Evolutionary conservation across 2,329 filamentous ascomycete species (phyloP).

Genomic region (Trichoderma lentiforme): DNA sequence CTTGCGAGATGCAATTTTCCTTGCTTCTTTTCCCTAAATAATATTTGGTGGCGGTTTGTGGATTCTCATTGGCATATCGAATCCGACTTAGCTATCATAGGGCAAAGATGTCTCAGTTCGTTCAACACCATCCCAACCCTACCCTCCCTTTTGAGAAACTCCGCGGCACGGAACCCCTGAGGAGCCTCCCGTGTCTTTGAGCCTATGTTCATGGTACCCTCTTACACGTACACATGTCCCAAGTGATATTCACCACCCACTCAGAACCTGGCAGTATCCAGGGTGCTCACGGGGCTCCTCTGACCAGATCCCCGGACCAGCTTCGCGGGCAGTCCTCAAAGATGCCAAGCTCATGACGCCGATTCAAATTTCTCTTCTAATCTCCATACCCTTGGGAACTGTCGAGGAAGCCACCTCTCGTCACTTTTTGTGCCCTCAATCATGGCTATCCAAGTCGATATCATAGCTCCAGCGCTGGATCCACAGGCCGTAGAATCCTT

Average conservation of each 20-base stretch:
- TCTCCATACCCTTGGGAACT: background rate
- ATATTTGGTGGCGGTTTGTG: background rate
- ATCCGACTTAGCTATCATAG: background rate
- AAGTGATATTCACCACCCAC: background rate
- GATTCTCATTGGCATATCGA: background rate
- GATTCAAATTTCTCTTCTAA: background rate
- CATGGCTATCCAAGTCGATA: constrained; percentile 6
- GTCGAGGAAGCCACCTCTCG: background rate
- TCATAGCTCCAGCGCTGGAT: constrained; percentile 14
- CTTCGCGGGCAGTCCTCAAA: background rate
- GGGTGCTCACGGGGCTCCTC: background rate
- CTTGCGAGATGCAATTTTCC: background rate
- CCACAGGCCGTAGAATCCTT: constrained; percentile 8
- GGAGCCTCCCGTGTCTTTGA: background rate
- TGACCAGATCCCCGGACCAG: background rate
- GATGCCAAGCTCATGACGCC: background rate
- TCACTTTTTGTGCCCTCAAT: background rate
- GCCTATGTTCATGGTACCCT: background rate
- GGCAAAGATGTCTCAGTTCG: background rate
- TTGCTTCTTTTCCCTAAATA: background rate
- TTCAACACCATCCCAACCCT: background rate
- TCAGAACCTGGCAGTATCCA: background rate
- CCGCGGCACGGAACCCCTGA: background rate
- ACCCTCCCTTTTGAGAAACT: background rate
- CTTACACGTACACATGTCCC: background rate